Evolutionary conservation across 148 eudicot species (phyloP).

Genomic region (Rhododendron mucronatum): DNA sequence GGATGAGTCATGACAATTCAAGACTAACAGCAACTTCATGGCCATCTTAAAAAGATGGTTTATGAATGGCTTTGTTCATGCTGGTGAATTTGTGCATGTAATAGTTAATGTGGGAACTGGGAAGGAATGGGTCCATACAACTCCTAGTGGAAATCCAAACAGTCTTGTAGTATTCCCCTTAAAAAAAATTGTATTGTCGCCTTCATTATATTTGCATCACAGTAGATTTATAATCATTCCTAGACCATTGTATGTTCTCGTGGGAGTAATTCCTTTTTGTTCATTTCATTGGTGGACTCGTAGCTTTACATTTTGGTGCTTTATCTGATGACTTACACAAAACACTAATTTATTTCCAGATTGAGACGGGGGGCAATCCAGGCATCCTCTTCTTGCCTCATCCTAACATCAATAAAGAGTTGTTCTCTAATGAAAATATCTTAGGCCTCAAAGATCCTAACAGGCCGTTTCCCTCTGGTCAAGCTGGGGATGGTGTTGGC

Average conservation of each 20-base stretch:
- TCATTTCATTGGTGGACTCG: background rate
- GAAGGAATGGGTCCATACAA: background rate
- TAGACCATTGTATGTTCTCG: background rate
- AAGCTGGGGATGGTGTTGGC: constrained; percentile 86
- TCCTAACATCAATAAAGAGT: constrained; percentile 88
- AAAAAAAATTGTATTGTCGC: background rate
- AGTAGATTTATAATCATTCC: background rate
- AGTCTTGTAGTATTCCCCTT: background rate
- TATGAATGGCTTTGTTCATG: background rate
- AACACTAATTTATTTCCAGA: constrained; percentile 35
- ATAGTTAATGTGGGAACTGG: background rate
- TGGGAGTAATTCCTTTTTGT: background rate
- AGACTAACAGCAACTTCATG: background rate
- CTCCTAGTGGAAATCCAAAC: background rate
- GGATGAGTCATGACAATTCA: background rate
- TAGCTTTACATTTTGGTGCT: background rate
- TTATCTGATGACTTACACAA: background rate
- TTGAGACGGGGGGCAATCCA: constrained; percentile 80
- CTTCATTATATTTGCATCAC: background rate
- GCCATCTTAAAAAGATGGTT: background rate
- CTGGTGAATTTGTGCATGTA: background rate
- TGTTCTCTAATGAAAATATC: constrained; percentile 69
- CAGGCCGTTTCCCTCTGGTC: constrained; percentile 83
- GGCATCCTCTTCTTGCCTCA: constrained; percentile 80
- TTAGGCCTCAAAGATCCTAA: constrained; percentile 95